Evolutionary conservation across 331 rosid species (phyloP).

Genomic region (Erythrophleum ivorense): DNA sequence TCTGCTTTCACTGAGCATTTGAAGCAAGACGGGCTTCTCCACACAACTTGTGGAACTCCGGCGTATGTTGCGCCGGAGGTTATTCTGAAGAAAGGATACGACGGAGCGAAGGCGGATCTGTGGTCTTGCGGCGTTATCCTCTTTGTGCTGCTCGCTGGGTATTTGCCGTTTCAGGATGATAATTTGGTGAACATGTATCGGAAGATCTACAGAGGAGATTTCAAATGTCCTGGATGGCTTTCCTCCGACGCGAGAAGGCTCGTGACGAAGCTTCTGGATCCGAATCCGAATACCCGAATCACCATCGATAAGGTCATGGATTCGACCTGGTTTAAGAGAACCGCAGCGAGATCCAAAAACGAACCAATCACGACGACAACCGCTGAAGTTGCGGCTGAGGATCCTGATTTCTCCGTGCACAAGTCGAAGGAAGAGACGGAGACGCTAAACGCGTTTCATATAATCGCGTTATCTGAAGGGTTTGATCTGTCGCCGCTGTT

Average conservation of each 20-base stretch:
- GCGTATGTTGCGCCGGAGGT: too few relatives aligned
- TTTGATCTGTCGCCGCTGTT: slow-evolving; percentile 84
- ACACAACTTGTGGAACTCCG: too few relatives aligned
- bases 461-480: slow-evolving; percentile 76
- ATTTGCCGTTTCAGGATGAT: slow-evolving; percentile 83
- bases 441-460: slow-evolving; percentile 80
- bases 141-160: slow-evolving; percentile 86
- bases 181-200: slow-evolving; percentile 77
- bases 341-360: too few relatives aligned
- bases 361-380: slow-evolving; percentile 50
- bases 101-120: slow-evolving; percentile 33
- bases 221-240: slow-evolving; percentile 89
- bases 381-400: slow-evolving; percentile 42
- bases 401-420: slow-evolving; percentile 25
- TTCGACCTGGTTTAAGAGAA: slow-evolving; percentile 75
- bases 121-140: slow-evolving; percentile 94
- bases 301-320: slow-evolving; percentile 68
- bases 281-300: slow-evolving; percentile 71
- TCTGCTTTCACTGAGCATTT: too few relatives aligned
- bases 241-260: slow-evolving; percentile 67
- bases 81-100: too few relatives aligned
- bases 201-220: slow-evolving; percentile 80
- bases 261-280: slow-evolving; percentile 73
- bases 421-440: slow-evolving; percentile 37
- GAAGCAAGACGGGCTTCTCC: too few relatives aligned